Conservation (phyloP, 2,329 filamentous ascomycete genomes). For the Penicillium sp. region DNA sequence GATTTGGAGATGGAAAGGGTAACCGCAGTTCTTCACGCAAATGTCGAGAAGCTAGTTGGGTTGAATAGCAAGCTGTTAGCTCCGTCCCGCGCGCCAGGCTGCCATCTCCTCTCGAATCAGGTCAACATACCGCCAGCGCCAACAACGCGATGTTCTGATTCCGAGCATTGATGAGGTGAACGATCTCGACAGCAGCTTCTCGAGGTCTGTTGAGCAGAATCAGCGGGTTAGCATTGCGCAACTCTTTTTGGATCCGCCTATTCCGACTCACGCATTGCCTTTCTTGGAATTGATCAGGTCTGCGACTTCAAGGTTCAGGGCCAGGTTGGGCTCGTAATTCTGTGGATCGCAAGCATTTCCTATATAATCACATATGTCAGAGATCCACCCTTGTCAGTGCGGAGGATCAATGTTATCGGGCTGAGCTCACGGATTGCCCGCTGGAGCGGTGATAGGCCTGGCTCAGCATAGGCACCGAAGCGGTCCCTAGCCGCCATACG, state of each 20-base stretch:
- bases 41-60: constrained; percentile 78
- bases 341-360: constrained; percentile 93
- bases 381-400: background rate
- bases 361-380: constrained; percentile 30
- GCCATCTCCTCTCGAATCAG: constrained; percentile 8
- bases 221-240: constrained; percentile 28
- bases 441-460: constrained; percentile 82
- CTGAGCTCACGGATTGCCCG: constrained; percentile 74
- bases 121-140: constrained; percentile 66
- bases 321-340: constrained; percentile 97
- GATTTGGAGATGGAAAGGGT: constrained; percentile 97
- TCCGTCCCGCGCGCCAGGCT: constrained; percentile 10
- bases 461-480: constrained; percentile 79
- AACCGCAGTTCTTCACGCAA: constrained; percentile 99
- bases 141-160: constrained; percentile 94
- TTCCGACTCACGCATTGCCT: constrained; percentile 68
- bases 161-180: constrained; percentile 92
- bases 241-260: background rate
- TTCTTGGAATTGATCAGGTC: constrained; percentile 98
- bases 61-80: constrained; percentile 7
- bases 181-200: constrained; percentile 90
- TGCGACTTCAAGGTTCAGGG: constrained; percentile 91
- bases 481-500: constrained; percentile 94
- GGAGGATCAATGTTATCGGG: constrained; percentile 3
- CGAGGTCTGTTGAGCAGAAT: constrained; percentile 61